Percentiles rank a stretch among this genome's conserved stretches.
phyloP scores from a whole-genome alignment of 2,329 filamentous ascomycete species.

The Colletotrichum godetiae region DNA sequence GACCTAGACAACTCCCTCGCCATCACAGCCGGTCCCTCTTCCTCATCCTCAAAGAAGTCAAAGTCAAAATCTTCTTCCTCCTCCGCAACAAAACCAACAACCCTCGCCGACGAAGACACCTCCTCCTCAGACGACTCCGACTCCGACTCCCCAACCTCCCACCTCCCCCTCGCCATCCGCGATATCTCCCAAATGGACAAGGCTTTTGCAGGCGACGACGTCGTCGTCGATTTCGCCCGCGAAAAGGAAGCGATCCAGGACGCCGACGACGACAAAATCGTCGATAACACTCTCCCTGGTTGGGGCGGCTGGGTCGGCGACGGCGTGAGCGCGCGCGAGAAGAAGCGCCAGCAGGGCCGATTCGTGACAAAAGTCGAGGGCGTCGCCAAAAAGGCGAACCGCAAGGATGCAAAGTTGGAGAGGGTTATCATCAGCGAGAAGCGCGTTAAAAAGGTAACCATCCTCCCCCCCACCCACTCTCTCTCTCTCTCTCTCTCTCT shows the following conservation, averaged over 20 bases:
- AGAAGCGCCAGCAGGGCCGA: conserved; percentile 71
- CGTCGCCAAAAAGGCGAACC: conserved; percentile 78
- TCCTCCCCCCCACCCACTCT: neutral
- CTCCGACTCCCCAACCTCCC: conserved; percentile 53
- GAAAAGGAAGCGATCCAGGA: conserved; percentile 80
- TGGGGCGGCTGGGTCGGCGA: conserved; percentile 95
- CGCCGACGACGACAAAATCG: conserved; percentile 84
- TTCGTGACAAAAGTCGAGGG: conserved; percentile 77
- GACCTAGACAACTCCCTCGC: conserved; percentile 53
- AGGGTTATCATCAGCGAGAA: conserved; percentile 95
- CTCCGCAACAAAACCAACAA: neutral
- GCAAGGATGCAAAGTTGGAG: conserved; percentile 85
- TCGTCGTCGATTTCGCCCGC: conserved; percentile 80
- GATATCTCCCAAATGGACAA: conserved; percentile 78
- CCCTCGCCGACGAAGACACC: conserved; percentile 44
- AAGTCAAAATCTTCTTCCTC: conserved; percentile 34
- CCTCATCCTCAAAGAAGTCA: conserved; percentile 43
- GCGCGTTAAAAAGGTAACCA: conserved; percentile 80
- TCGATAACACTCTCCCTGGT: conserved; percentile 88
- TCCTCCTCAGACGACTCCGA: conserved; percentile 49
- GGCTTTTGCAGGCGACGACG: conserved; percentile 90
- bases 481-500: neutral
- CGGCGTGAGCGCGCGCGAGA: conserved; percentile 78
- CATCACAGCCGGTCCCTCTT: conserved; percentile 40
- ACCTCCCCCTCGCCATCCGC: conserved; percentile 67